Percentiles rank a stretch among this genome's conserved stretches.
Conservation (phyloP, 2,329 filamentous ascomycete genomes). For the Cercospora beticola region DNA sequence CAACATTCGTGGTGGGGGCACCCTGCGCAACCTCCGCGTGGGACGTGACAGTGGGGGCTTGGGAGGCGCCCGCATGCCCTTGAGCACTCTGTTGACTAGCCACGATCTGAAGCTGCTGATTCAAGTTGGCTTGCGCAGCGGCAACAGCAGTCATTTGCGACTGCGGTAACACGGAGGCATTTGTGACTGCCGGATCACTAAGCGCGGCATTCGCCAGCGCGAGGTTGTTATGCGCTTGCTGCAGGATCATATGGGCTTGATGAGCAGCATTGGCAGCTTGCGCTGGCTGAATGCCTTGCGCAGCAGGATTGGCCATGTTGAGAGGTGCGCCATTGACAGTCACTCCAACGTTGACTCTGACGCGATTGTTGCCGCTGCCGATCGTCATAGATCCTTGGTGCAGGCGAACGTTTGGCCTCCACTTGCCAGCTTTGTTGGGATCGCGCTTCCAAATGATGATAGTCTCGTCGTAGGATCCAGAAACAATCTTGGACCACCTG, state of each 20-base stretch:
- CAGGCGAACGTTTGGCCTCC: slow-evolving; percentile 70
- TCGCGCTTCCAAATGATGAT: slow-evolving; percentile 89
- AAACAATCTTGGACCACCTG: slow-evolving; percentile 90
- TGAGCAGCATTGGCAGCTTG: slow-evolving; percentile 16
- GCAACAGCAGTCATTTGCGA: slow-evolving; percentile 22
- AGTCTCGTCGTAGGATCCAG: slow-evolving; percentile 92
- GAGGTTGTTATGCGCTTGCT: slow-evolving; percentile 25
- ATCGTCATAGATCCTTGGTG: slow-evolving; percentile 31
- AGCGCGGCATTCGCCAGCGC: slow-evolving; percentile 23
- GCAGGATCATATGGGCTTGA: slow-evolving; percentile 22
- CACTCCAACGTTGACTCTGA: slow-evolving; percentile 4
- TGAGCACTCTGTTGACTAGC: slow-evolving; percentile 19
- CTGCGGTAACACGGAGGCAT: slow-evolving; percentile 14
- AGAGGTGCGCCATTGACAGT: slow-evolving; percentile 13
- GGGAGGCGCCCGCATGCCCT: slow-evolving; percentile 4
- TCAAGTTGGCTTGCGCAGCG: slow-evolving; percentile 20
- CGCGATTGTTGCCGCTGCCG: slow-evolving; percentile 6
- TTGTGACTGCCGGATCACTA: slow-evolving; percentile 11
- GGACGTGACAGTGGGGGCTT: not conserved
- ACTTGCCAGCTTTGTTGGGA: slow-evolving; percentile 69
- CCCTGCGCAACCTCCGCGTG: not conserved
- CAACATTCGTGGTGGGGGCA: slow-evolving; percentile 6
- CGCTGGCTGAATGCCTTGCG: slow-evolving; percentile 12
- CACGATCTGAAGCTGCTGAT: slow-evolving; percentile 20
- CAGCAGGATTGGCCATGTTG: slow-evolving; percentile 13